phyloP scores from a whole-genome alignment of 2,329 filamentous ascomycete genomes.

The Cladosporium sp. region DNA sequence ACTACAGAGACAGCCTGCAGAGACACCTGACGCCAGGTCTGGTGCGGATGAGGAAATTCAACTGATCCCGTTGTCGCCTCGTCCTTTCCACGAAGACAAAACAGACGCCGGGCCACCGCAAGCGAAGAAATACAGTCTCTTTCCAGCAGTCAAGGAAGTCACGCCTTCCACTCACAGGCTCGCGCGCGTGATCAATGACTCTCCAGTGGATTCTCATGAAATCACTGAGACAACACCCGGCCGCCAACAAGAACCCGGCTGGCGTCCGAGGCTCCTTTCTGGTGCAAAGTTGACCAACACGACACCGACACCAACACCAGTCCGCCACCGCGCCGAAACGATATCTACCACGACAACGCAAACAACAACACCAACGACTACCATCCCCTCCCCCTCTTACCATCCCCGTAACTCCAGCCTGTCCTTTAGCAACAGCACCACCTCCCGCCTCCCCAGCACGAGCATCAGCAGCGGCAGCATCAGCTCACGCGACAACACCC shows the following conservation, averaged over 20 bases:
- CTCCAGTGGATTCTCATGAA: neutral
- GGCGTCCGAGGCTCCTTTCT: constrained; percentile 5
- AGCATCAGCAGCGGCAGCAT: constrained; percentile 32
- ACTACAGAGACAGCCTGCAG: constrained; percentile 14
- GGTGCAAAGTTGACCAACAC: constrained; percentile 2
- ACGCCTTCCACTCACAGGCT: constrained; percentile 21
- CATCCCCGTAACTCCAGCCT: constrained; percentile 31
- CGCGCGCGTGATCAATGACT: constrained; percentile 14
- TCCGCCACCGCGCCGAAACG: constrained; percentile 3
- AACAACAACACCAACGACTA: constrained; percentile 17
- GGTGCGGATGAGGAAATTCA: constrained; percentile 22
- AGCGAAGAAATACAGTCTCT: constrained; percentile 31
- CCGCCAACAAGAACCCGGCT: neutral
- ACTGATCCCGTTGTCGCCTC: constrained; percentile 23
- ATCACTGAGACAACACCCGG: neutral
- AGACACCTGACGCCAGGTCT: constrained; percentile 10
- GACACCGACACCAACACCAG: neutral
- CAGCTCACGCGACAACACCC: constrained; percentile 21
- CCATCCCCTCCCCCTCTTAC: constrained; percentile 26
- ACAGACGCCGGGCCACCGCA: constrained; percentile 8
- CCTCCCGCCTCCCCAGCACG: constrained; percentile 20
- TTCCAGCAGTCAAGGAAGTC: constrained; percentile 29
- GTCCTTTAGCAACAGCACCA: constrained; percentile 16
- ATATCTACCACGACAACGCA: neutral
- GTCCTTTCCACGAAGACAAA: constrained; percentile 14